Percentiles rank a stretch among this genome's conserved stretches.
These are phyloP conservation scores for Aaosphaeria pasadenensis DNA, from an alignment of 2,329 filamentous ascomycete genomes.

Conservation along the genomic window DNA sequence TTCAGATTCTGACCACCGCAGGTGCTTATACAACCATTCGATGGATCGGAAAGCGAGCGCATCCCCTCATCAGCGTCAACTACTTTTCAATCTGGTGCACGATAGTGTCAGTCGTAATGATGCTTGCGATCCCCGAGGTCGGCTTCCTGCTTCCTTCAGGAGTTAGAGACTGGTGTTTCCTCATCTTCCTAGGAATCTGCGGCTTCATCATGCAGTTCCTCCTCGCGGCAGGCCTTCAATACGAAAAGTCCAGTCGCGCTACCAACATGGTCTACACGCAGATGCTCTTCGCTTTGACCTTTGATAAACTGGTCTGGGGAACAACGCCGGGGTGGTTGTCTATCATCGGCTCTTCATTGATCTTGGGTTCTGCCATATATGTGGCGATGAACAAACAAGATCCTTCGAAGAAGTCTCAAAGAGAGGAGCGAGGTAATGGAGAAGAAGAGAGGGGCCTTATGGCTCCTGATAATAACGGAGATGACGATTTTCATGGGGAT, in stretches of 20 bases:
- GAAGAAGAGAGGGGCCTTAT: background rate
- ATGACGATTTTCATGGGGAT: background rate
- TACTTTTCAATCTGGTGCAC: slow-evolving; percentile 75
- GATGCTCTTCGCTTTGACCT: slow-evolving; percentile 65
- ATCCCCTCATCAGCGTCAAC: slow-evolving; percentile 81
- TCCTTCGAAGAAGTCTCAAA: background rate
- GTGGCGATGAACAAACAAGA: slow-evolving; percentile 58
- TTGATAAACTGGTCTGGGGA: slow-evolving; percentile 63
- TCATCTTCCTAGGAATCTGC: slow-evolving; percentile 66
- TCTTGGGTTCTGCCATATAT: slow-evolving; percentile 63
- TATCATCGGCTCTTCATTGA: slow-evolving; percentile 60
- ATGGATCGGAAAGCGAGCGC: slow-evolving; percentile 74
- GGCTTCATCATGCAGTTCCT: slow-evolving; percentile 86
- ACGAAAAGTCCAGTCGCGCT: slow-evolving; percentile 62
- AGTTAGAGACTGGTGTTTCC: slow-evolving; percentile 61
- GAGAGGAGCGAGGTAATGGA: background rate
- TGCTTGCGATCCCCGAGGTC: slow-evolving; percentile 56
- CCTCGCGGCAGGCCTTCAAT: slow-evolving; percentile 72
- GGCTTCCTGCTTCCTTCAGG: slow-evolving; percentile 56
- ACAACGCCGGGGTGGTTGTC: slow-evolving; percentile 56
- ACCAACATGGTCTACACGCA: slow-evolving; percentile 69
- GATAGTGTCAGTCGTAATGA: slow-evolving; percentile 61
- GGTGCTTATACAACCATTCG: slow-evolving; percentile 70
- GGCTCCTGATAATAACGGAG: background rate
- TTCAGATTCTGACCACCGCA: background rate